Evolutionary conservation across 495 filamentous ascomycete genomes (phyloP), one percentile per base, ranked within the genome.

Genomic region (Penicillium lividum): DNA sequence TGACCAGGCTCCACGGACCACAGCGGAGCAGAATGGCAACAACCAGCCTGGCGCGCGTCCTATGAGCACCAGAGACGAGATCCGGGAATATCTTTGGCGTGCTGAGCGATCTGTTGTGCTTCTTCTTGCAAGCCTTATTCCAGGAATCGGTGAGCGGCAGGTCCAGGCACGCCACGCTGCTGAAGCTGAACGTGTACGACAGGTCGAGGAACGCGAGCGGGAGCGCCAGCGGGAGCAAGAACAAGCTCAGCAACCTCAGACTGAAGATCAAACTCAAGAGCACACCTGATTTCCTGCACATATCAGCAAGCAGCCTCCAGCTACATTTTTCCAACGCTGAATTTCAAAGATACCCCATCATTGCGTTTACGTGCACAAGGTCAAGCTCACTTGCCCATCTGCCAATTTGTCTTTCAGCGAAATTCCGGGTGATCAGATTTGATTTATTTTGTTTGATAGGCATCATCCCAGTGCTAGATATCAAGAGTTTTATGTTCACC

Each of bases 41-140:
- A 49, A 49, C 42, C 46, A 52, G 31, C 34, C n/a, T 46, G 42
- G 22, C 22, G 22, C 6, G 31, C 27, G 27, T 30, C 10, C 51
- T 54, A 27, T 18, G 18, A 29, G 13, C 33, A n/a, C 29, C 25
- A 56, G 15, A 40, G 53, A 16, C 7, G 65, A 56, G 31, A 10
- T 73, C 16, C 63, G 65, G 61, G 75, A 86, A 42, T 79, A 80
- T 31, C 64, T 89, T 11, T 77, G 89, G 60, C 76, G 85, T 13
- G 69, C 83, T 11, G 92, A 96, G 68, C 82, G 91, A 51, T 88
- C 89, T 13, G 68, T 89, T n/a, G 83, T 92, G 13, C 75, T 97
- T 31, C 93, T 97, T 64, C 70, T 96, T 36, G 91, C 91, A 6
- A 94, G 89, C 73, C 75, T 97, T 52, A 84, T 91, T 30, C 92